phyloP scores from a whole-genome alignment of 306 rosid species.

The Pyrus bretschneideri region DNA sequence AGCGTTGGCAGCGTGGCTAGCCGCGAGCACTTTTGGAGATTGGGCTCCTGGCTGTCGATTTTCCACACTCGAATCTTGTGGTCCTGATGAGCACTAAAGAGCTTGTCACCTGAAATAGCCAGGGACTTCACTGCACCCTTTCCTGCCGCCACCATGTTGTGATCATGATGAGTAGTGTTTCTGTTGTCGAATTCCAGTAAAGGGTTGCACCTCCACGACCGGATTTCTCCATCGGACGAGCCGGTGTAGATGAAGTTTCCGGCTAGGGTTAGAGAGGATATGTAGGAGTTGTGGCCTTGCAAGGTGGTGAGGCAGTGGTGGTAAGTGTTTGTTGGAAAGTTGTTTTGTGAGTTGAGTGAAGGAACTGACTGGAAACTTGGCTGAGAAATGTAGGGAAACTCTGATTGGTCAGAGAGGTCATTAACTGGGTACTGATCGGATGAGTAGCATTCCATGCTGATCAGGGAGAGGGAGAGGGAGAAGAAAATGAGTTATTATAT shows the following conservation, averaged over 20 bases:
- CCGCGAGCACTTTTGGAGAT: constrained; percentile 42
- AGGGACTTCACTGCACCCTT: constrained; percentile 79
- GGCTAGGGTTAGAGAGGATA: constrained; percentile 52
- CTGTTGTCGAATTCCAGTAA: constrained; percentile 8
- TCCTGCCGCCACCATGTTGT: constrained; percentile 40
- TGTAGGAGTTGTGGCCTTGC: constrained; percentile 46
- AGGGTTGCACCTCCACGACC: constrained; percentile 38
- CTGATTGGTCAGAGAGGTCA: not conserved
- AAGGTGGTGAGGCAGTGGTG: constrained; percentile 52
- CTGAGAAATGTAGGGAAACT: constrained; percentile 19
- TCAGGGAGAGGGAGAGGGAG: constrained; percentile 4
- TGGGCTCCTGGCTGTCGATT: constrained; percentile 17
- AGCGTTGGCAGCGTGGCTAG: constrained; percentile 80
- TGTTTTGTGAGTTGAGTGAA: constrained; percentile 34
- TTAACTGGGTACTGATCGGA: constrained; percentile 8
- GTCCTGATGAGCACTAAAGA: constrained; percentile 88
- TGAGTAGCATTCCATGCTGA: constrained; percentile 48
- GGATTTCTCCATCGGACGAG: constrained; percentile 69
- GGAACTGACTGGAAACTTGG: constrained; percentile 52
- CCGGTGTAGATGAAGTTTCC: constrained; percentile 61
- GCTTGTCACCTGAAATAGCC: constrained; percentile 47
- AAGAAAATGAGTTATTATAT: constrained; percentile 31
- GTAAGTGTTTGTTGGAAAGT: not conserved
- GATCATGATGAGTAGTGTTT: constrained; percentile 1
- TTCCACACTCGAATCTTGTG: constrained; percentile 86